Evolutionary conservation across 306 rosid species (phyloP).

Genomic region (Spatholobus suberectus): DNA sequence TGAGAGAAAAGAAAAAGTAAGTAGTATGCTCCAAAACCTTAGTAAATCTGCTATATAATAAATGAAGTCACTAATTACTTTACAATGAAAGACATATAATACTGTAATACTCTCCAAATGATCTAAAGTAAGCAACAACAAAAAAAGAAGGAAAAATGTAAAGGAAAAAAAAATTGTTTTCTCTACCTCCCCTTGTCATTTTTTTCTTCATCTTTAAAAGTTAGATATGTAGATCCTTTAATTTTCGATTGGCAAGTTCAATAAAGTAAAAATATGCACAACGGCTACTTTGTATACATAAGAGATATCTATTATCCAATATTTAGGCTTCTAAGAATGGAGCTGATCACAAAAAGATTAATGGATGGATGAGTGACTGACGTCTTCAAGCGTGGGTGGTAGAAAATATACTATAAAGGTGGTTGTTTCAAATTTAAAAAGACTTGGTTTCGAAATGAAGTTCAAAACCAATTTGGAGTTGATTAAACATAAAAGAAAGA

Average conservation of each 20-base stretch:
- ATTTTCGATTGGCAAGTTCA: background rate
- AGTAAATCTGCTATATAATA: background rate
- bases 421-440: background rate
- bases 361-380: background rate
- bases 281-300: background rate
- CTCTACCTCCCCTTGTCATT: background rate
- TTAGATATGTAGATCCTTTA: background rate
- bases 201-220: background rate
- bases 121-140: no score
- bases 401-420: background rate
- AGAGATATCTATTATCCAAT: background rate
- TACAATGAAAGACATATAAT: background rate
- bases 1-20: no score
- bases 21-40: background rate
- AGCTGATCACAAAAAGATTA: background rate
- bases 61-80: background rate
- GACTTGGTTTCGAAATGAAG: background rate
- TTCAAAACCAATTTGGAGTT: slow-evolving; percentile 1
- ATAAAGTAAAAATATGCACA: background rate
- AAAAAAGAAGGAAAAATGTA: background rate
- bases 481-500: background rate
- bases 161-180: background rate
- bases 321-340: background rate
- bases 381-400: background rate
- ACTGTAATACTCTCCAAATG: no score